Conservation (phyloP, 306 rosid species). For the Astragalus membranaceus region DNA sequence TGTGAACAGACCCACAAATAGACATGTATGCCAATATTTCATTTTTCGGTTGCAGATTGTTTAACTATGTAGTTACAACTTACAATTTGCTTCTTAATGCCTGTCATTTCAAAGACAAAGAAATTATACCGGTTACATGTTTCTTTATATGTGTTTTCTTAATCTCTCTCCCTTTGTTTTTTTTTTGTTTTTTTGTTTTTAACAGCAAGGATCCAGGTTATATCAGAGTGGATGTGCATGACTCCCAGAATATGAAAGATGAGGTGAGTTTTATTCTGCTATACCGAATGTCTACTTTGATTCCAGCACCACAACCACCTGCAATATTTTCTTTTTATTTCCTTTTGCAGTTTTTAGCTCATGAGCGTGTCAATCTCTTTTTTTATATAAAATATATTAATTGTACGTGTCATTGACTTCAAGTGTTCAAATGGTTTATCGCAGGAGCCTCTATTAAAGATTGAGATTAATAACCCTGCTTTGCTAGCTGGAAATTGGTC, state of each 20-base stretch:
- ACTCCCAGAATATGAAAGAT: conserved; percentile 68
- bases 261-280: conserved; percentile 49
- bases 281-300: not conserved
- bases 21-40: not conserved
- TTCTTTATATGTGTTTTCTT: conserved; percentile 8
- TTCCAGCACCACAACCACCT: not conserved
- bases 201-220: conserved; percentile 98
- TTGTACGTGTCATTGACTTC: conserved; percentile 6
- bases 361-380: not conserved
- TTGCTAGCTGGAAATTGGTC: conserved; percentile 81
- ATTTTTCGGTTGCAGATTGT: not conserved
- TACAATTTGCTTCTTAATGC: not conserved
- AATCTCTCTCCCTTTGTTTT: not conserved
- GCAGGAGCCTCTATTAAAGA: conserved; percentile 91
- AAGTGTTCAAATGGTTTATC: conserved; percentile 18
- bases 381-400: not conserved
- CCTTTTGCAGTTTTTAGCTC: not conserved
- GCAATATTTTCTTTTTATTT: not conserved
- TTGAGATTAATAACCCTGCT: conserved; percentile 86
- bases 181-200: not conserved
- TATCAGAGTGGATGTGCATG: conserved; percentile 59
- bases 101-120: not conserved
- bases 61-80: conserved; percentile 9
- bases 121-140: too few species aligned
- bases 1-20: not conserved